phyloP scores from a whole-genome alignment of 345 rosid species.

The Euphorbia pulcherrima region DNA sequence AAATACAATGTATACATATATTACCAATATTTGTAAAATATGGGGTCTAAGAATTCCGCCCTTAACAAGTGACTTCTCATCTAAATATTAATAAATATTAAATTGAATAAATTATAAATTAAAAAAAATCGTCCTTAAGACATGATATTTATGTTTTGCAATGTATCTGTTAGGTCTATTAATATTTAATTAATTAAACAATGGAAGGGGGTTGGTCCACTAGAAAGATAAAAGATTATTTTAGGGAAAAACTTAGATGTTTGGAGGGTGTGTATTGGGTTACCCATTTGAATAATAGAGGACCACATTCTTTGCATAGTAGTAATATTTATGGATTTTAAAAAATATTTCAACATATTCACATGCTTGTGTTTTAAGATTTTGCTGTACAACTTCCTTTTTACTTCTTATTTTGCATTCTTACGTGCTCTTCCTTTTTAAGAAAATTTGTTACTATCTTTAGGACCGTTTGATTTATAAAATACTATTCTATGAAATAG shows the following conservation, averaged over 20 bases:
- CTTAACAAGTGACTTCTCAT: too few relatives aligned
- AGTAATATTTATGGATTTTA: slow-evolving; percentile 1
- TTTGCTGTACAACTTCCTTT: not conserved
- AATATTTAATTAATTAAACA: not conserved
- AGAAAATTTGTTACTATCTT: not conserved
- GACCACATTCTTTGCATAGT: slow-evolving; percentile 8
- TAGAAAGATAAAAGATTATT: not conserved
- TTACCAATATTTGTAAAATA: too few relatives aligned
- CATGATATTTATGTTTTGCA: not conserved
- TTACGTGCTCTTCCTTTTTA: not conserved
- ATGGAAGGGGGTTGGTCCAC: not conserved
- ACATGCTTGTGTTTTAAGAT: slow-evolving; percentile 4
- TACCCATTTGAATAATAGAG: not conserved
- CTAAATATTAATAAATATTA: too few relatives aligned
- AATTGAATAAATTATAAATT: too few relatives aligned
- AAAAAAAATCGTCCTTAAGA: too few relatives aligned
- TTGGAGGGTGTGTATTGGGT: not conserved
- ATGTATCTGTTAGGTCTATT: not conserved
- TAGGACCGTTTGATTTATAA: not conserved
- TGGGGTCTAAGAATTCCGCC: too few relatives aligned
- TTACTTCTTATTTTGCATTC: not conserved
- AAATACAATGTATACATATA: too few relatives aligned
- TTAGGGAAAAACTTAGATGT: not conserved
- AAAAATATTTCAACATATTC: slow-evolving; percentile 6
- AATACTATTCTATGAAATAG: too few relatives aligned